Evolutionary conservation across 495 filamentous ascomycete species (phyloP).

Genomic region (Penicillium canariense): DNA sequence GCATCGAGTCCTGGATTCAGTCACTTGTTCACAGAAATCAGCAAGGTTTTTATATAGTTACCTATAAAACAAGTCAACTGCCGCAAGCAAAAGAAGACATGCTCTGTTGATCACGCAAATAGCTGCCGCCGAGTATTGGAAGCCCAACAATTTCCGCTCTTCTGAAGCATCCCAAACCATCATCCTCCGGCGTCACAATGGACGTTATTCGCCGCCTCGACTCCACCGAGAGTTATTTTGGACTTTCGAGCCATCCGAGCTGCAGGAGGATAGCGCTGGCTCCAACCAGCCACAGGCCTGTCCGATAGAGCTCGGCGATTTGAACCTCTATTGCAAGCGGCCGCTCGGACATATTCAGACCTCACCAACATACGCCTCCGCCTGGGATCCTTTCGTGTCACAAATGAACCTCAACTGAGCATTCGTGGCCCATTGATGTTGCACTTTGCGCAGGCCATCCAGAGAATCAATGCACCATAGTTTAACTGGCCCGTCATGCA

Average conservation of each 20-base stretch:
- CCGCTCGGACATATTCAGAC: background rate
- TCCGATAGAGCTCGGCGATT: background rate
- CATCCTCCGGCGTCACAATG: background rate
- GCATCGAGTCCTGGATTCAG: too few relatives aligned
- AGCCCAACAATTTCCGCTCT: background rate
- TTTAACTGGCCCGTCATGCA: too few relatives aligned
- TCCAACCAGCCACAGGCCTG: too few relatives aligned
- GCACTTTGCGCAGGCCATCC: background rate
- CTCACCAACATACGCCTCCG: background rate
- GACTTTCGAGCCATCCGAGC: background rate
- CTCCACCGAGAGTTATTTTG: background rate
- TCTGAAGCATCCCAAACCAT: background rate
- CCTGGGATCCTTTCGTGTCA: background rate
- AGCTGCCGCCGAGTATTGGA: slow-evolving; percentile 18
- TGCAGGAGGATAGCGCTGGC: background rate
- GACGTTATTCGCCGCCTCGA: background rate
- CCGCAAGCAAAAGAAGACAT: slow-evolving; percentile 33
- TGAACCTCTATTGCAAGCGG: background rate
- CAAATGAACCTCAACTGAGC: background rate
- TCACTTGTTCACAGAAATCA: too few relatives aligned
- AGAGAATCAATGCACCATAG: background rate
- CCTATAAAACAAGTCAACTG: slow-evolving; percentile 35
- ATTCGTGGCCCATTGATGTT: background rate
- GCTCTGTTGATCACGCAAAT: slow-evolving; percentile 22
- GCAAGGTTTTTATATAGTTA: too few relatives aligned